phyloP scores from a whole-genome alignment of 1,284 basidiomycete species.

The Apiotrichum mycotoxinovorans region DNA sequence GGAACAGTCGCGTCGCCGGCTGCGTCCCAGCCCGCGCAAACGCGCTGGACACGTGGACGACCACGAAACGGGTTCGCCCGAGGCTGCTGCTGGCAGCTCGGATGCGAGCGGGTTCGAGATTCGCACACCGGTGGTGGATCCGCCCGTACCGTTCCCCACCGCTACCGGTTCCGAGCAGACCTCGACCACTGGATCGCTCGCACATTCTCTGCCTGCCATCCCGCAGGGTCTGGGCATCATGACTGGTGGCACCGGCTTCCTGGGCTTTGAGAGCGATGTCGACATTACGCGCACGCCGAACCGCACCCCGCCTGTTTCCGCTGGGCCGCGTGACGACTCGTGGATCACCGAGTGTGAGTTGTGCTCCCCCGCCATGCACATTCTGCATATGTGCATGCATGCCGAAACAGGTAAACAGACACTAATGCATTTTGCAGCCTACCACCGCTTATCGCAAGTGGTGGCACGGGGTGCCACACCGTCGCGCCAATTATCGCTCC shows the following conservation, averaged over 20 bases:
- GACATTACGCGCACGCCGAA: neutral
- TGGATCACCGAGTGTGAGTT: slow-evolving; percentile 22
- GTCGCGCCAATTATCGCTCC: neutral
- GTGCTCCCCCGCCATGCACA: no score
- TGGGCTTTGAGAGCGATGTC: neutral
- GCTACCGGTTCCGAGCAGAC: neutral
- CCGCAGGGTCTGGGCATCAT: neutral
- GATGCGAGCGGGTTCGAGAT: slow-evolving; percentile 30
- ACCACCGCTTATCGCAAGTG: slow-evolving; percentile 3
- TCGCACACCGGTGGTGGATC: slow-evolving; percentile 21
- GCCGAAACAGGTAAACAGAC: neutral
- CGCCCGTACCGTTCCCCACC: no score
- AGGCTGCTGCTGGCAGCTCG: slow-evolving; percentile 7
- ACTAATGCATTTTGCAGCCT: slow-evolving; percentile 13
- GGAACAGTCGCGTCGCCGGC: neutral
- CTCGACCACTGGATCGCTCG: no score
- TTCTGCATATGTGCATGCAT: slow-evolving; percentile 3
- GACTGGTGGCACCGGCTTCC: neutral
- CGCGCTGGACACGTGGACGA: slow-evolving; percentile 11
- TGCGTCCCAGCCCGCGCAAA: neutral
- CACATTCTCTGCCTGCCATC: neutral
- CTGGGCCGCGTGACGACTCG: slow-evolving; percentile 14
- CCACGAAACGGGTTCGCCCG: neutral
- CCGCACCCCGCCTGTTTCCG: neutral
- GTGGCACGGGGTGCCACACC: slow-evolving; percentile 15